A percentile compares a stretch with the other conserved stretches of the same genome.
Conservation (phyloP, 2,329 filamentous ascomycete genomes). For the Aquanectria penicillioides region DNA sequence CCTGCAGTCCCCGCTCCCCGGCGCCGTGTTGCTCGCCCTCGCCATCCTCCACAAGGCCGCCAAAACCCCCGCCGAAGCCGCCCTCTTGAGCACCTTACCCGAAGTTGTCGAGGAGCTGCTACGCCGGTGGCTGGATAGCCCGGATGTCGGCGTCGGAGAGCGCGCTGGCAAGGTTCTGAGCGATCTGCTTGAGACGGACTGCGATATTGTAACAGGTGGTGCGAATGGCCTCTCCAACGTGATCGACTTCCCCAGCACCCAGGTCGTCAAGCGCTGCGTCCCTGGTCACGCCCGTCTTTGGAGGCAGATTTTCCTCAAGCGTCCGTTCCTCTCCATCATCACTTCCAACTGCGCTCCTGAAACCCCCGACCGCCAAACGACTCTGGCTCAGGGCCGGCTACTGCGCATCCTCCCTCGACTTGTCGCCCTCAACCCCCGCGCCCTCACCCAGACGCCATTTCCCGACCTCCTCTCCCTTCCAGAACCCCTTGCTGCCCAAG, state of each 20-base stretch:
- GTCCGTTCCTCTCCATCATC: slow-evolving; percentile 57
- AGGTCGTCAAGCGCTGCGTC: slow-evolving; percentile 50
- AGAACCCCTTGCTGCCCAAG: slow-evolving; percentile 26
- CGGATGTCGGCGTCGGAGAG: slow-evolving; percentile 66
- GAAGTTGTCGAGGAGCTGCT: slow-evolving; percentile 60
- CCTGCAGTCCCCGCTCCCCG: slow-evolving; percentile 62
- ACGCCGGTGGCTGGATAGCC: slow-evolving; percentile 61
- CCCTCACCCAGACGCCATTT: slow-evolving; percentile 50
- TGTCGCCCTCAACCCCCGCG: slow-evolving; percentile 56
- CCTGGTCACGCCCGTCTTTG: slow-evolving; percentile 65
- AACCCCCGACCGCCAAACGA: slow-evolving; percentile 50
- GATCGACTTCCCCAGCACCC: slow-evolving; percentile 43
- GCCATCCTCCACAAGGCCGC: slow-evolving; percentile 66
- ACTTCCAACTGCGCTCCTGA: slow-evolving; percentile 48
- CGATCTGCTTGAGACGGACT: slow-evolving; percentile 66
- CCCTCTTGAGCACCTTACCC: slow-evolving; percentile 61
- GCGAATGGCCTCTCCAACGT: slow-evolving; percentile 29
- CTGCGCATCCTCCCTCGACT: slow-evolving; percentile 63
- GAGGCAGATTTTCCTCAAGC: slow-evolving; percentile 60
- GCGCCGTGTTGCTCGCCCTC: slow-evolving; percentile 68
- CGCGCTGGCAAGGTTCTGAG: slow-evolving; percentile 60
- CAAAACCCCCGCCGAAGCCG: slow-evolving; percentile 57
- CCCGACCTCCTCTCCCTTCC: slow-evolving; percentile 46
- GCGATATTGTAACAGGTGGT: slow-evolving; percentile 48
- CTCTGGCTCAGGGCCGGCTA: slow-evolving; percentile 63